Evolutionary conservation across 2,329 filamentous ascomycete genomes (phyloP), one percentile per base, ranked within the genome.

Genomic region (Apiospora sp.): DNA sequence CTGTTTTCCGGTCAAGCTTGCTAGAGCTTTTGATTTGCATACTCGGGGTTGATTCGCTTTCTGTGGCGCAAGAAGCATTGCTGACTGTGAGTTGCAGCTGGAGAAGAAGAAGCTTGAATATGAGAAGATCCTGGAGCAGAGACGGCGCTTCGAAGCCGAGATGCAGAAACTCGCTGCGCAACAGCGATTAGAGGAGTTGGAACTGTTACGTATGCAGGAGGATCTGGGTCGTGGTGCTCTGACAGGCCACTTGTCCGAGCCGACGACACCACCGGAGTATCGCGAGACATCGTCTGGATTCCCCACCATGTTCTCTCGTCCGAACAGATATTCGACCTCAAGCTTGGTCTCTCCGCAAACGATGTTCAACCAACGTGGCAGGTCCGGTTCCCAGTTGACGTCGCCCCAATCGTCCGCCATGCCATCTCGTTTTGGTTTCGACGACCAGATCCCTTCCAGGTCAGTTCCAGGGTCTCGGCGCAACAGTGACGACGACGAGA

Each of bases 61-160:
- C 24, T 22, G 27, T 49, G 30, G 54, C 67, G 67, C 64, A 67
- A 71, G 74, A 75, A 64, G 73, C 41, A 46, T 72, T 74, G 77
- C 83, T 86, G 78, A 90, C 82, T 76, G 72, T 64, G 67, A 73
- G 69, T 19, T 27, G 73, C 83, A 98, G 95, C 90, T 98, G 80
- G 95, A 98, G 82, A 96, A 96, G 84, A 98, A 98, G 84, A 94
- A 95, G 80, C 87, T 94, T 80, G 95, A 98, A 82, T 97, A 97
- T 85, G 96, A 98, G 83, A 92, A 92, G 79, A 92, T 98, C 78
- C 91, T 94, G 76, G 94, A 97, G 83, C 94, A 97, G 82, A 94
- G 94, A 79, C 91, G 94, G 75, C 91, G 93, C 67, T 98, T 98
- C 79, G 95, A 98, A 84, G 92, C 93, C 76, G 94, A 98, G 82